phyloP scores from a whole-genome alignment of 441 rosid genomes.

The Eruca vesicaria region DNA sequence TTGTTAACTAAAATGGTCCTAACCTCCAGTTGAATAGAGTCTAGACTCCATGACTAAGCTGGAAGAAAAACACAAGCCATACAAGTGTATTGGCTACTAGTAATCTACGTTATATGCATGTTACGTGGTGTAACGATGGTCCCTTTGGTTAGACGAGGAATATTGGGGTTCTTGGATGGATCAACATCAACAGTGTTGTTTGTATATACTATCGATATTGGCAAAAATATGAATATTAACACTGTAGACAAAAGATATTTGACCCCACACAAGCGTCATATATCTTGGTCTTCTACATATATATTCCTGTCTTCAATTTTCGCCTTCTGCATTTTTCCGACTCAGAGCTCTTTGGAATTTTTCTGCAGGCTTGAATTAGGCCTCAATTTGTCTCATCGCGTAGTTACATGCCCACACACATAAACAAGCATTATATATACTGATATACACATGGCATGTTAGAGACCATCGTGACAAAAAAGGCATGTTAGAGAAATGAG shows the following conservation, averaged over 20 bases:
- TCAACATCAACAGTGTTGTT: slow-evolving; percentile 29
- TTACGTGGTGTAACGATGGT: slow-evolving; percentile 22
- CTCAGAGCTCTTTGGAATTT: slow-evolving; percentile 31
- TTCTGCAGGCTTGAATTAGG: slow-evolving; percentile 30
- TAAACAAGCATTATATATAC: not conserved
- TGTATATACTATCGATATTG: slow-evolving; percentile 23
- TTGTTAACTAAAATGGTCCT: slow-evolving; percentile 29
- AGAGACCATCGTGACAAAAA: too few species aligned
- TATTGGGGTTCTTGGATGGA: slow-evolving; percentile 30
- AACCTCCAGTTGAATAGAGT: slow-evolving; percentile 29
- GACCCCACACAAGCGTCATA: slow-evolving; percentile 24
- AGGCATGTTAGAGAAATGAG: slow-evolving; percentile 10
- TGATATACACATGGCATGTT: slow-evolving; percentile 10
- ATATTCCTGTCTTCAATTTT: not conserved
- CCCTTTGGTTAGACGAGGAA: slow-evolving; percentile 35
- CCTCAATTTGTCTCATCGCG: slow-evolving; percentile 18
- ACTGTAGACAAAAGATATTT: slow-evolving; percentile 20
- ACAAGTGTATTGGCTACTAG: slow-evolving; percentile 28
- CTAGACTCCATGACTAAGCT: slow-evolving; percentile 32
- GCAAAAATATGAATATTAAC: slow-evolving; percentile 24
- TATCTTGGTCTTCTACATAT: not conserved
- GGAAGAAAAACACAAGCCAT: slow-evolving; percentile 24
- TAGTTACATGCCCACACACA: slow-evolving; percentile 23
- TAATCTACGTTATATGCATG: slow-evolving; percentile 23
- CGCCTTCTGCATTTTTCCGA: slow-evolving; percentile 15